These are phyloP conservation scores for Aquanectria penicillioides DNA, from an alignment of 2,329 filamentous ascomycete genomes.

Conservation along the genomic window DNA sequence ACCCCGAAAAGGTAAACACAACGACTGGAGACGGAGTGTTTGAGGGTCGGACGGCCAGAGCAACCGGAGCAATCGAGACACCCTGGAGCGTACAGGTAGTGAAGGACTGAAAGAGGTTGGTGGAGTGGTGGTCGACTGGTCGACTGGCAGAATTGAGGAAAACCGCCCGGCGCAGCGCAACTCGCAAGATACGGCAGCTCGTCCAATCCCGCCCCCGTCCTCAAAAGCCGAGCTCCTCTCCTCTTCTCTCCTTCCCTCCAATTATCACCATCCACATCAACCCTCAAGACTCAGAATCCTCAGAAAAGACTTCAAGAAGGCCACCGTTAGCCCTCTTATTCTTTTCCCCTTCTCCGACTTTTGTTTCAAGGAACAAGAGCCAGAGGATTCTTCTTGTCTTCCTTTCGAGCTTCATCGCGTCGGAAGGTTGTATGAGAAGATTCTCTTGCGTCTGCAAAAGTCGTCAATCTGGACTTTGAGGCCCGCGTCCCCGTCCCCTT, in stretches of 20 bases:
- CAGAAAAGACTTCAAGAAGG: slow-evolving; percentile 50
- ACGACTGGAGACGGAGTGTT: slow-evolving; percentile 34
- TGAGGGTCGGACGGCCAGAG: slow-evolving; percentile 24
- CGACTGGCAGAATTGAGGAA: slow-evolving; percentile 13
- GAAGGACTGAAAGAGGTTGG: slow-evolving; percentile 15
- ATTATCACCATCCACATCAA: slow-evolving; percentile 51
- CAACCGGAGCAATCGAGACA: slow-evolving; percentile 36
- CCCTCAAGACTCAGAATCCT: slow-evolving; percentile 39
- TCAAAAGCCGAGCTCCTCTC: slow-evolving; percentile 52
- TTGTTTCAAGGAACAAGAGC: slow-evolving; percentile 69
- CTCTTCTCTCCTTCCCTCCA: slow-evolving; percentile 46
- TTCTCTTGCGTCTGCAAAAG: slow-evolving; percentile 74
- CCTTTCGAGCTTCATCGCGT: slow-evolving; percentile 72
- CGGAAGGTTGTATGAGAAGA: slow-evolving; percentile 72
- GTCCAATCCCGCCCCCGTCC: slow-evolving; percentile 47
- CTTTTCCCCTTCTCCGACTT: slow-evolving; percentile 55
- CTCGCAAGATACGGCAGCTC: slow-evolving; percentile 23
- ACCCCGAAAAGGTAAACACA: slow-evolving; percentile 39
- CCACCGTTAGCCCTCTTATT: slow-evolving; percentile 44
- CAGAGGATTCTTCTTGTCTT: slow-evolving; percentile 75
- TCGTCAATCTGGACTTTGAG: slow-evolving; percentile 99
- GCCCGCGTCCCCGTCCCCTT: slow-evolving; percentile 98
- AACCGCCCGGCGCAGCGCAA: not conserved
- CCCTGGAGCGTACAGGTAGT: too few relatives aligned
- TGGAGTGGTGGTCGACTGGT: slow-evolving; percentile 16